Base-by-base conservation (phyloP, 352 stramenopile species). In the Phytophthora macrochlamydospora region DNA sequence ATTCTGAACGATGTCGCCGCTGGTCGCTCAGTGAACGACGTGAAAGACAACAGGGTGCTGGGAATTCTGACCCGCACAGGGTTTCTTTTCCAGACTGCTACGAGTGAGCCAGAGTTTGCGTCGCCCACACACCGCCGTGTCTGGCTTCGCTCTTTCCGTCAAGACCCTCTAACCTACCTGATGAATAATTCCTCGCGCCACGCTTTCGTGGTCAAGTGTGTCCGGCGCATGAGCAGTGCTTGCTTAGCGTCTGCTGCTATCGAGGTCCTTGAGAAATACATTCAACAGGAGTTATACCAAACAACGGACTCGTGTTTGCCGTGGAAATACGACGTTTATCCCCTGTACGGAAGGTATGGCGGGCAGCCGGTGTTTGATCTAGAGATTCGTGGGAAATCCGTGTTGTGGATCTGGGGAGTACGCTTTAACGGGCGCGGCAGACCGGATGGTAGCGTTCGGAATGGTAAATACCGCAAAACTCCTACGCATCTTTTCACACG, bases 211-310 rank as follows among this genome's bases (percentile, higher is more conserved):
- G n/a, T 48, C 42, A 2, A 48, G 42, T 66, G 63, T 46, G 42
- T 67, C n/a, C 11, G 53, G 29, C 32, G 60, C 32, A 68, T 68
- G 60, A 62, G 60, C 5, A 18, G 51, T 29, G 50, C 52, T 45
- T 52, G 44, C 5, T 45, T 69, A 43, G 11, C 51, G 2, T 48
- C 59, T 43, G 58, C 68, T 72, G 65, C 59, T 5, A 33, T n/a
- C 59, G 52, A 44, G 46, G 57, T 38, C 58, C 65, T 58, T 68
- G 65, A 72, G 42, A 58, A 53, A 42, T 59, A 67, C 24, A 68
- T 72, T 68, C 64, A 71, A 62, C 67, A 62, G 56, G 49, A 71
- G 43, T 24, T 71, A 54, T 67, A 67, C 45, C 28, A 31, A 8
- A 57, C 56, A 24, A 71, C 51, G 42, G 44, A 44, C 18, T 62